Evolutionary conservation across 1,284 basidiomycete genomes (phyloP), one percentile per base, ranked within the genome.

Genomic region (Boletus sp.): DNA sequence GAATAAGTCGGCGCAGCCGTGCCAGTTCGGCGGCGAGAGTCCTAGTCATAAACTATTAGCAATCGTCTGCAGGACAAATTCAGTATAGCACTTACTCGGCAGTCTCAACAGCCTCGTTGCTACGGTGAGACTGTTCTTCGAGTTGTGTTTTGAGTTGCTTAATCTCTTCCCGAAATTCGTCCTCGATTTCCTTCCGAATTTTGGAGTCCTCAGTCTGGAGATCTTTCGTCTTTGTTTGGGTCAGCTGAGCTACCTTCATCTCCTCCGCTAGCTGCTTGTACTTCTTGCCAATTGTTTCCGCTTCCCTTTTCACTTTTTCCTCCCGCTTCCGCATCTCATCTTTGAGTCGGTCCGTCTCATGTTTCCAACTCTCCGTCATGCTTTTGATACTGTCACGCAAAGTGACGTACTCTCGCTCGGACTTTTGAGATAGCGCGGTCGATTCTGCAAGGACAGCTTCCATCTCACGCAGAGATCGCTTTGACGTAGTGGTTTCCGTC

Each of bases 401-500:
- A 1, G 82, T 85, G 53, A 82, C 69, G 57, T 90, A 90, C 68
- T 91, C 88, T 30, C 87, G 77, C 62, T 90, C 84, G 29, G 78
- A 80, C 66, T 86, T 87, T 61, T 84, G 82, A 19, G 85, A 86
- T n/a, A 85, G 69, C 4, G 85, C 76, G 0, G 83, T 84, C 1
- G 83, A 83, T 67, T 90, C 86, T 0, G 78, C 59, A 19, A 91
- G 72, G 4, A 81, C 70, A 4, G 75, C 49, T 62, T 89, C 87
- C 85, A 89, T 88, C 52, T 90, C 88, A 12, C 85, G 78, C 9
- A 89, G 60, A 0, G 80, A 70, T 64, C 86, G 87, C 66, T 90
- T 91, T 8, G 83, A 80, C 13, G 74, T 75, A 4, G 78, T 69
- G 2, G 83, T 81, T 61, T 90, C 88, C 20, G 72, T 69, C 67